Conservation (phyloP, 768 basidiomycete genomes). For the Rhizopogon sp. region DNA sequence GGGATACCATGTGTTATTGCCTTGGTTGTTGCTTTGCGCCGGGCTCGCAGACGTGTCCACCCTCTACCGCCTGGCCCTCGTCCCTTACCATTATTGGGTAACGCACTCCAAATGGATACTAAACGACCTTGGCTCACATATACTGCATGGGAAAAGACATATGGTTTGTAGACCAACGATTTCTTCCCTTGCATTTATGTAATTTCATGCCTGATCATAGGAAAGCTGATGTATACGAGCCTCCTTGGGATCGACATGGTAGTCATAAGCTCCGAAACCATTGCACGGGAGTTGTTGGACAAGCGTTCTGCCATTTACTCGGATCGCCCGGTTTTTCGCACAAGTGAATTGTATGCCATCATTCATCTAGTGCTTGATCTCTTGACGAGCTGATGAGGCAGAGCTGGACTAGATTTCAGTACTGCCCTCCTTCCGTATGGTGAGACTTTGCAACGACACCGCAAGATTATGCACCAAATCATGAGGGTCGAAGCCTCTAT, state of each 20-base stretch:
- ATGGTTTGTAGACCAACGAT: neutral
- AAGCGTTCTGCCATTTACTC: constrained; percentile 2
- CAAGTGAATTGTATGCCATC: neutral
- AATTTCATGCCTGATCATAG: neutral
- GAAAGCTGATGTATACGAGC: neutral
- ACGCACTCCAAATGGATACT: neutral
- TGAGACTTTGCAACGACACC: constrained; percentile 13
- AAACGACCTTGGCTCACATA: constrained; percentile 6
- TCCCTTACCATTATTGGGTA: neutral
- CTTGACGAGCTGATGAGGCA: neutral
- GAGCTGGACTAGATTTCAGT: constrained; percentile 20
- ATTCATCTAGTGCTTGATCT: neutral
- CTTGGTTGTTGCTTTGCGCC: neutral
- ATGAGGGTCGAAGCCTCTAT: constrained; percentile 9
- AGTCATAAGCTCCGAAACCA: constrained; percentile 3
- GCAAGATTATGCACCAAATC: constrained; percentile 12
- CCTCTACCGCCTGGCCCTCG: constrained; percentile 2
- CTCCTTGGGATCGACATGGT: constrained; percentile 4
- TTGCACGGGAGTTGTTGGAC: constrained; percentile 3
- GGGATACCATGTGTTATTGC: neutral
- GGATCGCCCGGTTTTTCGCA: neutral
- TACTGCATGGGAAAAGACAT: neutral
- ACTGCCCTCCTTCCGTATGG: constrained; percentile 18
- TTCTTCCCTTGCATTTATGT: neutral
- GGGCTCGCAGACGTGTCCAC: neutral